These are phyloP conservation scores for Medakamo hakoo DNA, from an alignment of 139 green algal genomes.

Conservation along the genomic window DNA sequence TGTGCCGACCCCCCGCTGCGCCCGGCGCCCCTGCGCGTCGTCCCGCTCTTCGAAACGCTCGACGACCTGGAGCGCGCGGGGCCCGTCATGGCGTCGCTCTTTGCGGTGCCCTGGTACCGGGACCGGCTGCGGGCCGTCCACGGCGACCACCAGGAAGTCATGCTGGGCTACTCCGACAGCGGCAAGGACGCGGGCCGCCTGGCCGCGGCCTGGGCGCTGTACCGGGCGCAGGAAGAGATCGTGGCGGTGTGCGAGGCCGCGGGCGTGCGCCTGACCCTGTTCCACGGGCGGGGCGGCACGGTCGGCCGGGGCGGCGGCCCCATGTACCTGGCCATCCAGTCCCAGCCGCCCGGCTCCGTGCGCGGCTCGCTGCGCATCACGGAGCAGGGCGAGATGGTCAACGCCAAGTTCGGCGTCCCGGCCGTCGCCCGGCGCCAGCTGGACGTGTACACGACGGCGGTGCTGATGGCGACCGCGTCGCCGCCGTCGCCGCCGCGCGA, in stretches of 20 bases:
- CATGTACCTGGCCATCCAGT: slow-evolving; percentile 84
- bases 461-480: slow-evolving; percentile 54
- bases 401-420: slow-evolving; percentile 87
- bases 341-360: slow-evolving; percentile 78
- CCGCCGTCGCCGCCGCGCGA: slow-evolving; percentile 33
- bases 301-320: slow-evolving; percentile 88
- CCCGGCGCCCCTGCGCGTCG: slow-evolving; percentile 52
- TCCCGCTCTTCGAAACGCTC: slow-evolving; percentile 92
- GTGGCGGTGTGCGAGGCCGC: slow-evolving; percentile 16
- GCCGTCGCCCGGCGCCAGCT: slow-evolving; percentile 65
- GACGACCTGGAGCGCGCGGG: slow-evolving; percentile 61
- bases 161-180: slow-evolving; percentile 95
- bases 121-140: slow-evolving; percentile 39
- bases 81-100: slow-evolving; percentile 15
- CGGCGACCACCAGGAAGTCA: slow-evolving; percentile 53
- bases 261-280: slow-evolving; percentile 59
- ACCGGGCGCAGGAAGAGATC: slow-evolving; percentile 42
- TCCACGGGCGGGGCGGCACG: slow-evolving; percentile 88
- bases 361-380: slow-evolving; percentile 83
- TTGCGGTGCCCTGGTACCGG: slow-evolving; percentile 49
- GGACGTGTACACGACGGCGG: slow-evolving; percentile 66
- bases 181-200: slow-evolving; percentile 93
- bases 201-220: slow-evolving; percentile 82
- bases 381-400: slow-evolving; percentile 68
- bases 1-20: slow-evolving; percentile 12